A percentile compares a stretch with the other conserved stretches of the same genome.
These are phyloP conservation scores for Colletotrichum tamarilloi DNA, from an alignment of 2,329 filamentous ascomycete species.

Conservation along the genomic window DNA sequence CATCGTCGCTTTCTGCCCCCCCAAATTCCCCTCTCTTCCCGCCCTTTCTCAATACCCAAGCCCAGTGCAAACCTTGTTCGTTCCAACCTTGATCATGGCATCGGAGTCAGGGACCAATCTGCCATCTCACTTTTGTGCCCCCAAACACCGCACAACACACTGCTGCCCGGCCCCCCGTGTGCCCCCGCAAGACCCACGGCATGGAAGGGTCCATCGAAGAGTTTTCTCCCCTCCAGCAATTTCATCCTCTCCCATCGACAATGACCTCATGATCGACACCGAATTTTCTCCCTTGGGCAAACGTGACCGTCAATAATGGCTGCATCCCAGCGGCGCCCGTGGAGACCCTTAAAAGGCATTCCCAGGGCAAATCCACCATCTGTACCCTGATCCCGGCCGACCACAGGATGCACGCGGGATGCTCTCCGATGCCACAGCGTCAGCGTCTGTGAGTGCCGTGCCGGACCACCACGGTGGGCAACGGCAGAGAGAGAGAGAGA, in stretches of 20 bases:
- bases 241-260: slow-evolving; percentile 14
- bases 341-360: slow-evolving; percentile 22
- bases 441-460: slow-evolving; percentile 15
- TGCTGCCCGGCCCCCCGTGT: neutral
- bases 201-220: slow-evolving; percentile 27
- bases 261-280: slow-evolving; percentile 36
- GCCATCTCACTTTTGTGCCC: neutral
- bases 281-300: slow-evolving; percentile 19
- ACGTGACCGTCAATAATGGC: slow-evolving; percentile 33
- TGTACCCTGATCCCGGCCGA: slow-evolving; percentile 21
- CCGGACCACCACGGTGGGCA: slow-evolving; percentile 7
- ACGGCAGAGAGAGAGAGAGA: neutral
- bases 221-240: slow-evolving; percentile 13
- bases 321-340: slow-evolving; percentile 24
- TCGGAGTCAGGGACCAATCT: slow-evolving; percentile 19
- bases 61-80: slow-evolving; percentile 7
- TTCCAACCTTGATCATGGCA: slow-evolving; percentile 12
- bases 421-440: slow-evolving; percentile 26
- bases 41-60: neutral
- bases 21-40: neutral
- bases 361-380: slow-evolving; percentile 25
- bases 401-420: slow-evolving; percentile 15
- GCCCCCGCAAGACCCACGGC: slow-evolving; percentile 31
- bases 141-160: neutral
- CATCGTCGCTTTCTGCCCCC: neutral